A percentile compares a stretch with the other conserved stretches of the same genome.
Evolutionary conservation across 2,329 filamentous ascomycete genomes (phyloP).

Genomic region (Colletotrichum liaoningense): DNA sequence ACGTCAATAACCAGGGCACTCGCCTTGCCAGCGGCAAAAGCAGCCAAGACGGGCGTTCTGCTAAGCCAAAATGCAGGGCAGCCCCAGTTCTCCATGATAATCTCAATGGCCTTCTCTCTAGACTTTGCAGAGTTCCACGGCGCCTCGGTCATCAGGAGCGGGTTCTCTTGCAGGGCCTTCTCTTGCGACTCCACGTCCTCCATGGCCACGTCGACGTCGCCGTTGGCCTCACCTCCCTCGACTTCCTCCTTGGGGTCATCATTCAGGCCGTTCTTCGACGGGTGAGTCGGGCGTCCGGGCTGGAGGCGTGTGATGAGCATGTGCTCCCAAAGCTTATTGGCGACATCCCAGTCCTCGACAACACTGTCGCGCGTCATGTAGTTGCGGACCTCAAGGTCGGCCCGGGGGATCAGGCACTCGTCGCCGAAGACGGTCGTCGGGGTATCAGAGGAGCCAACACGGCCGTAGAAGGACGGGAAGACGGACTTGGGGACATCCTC

Average conservation of each 20-base stretch:
- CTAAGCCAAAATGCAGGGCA: constrained; percentile 95
- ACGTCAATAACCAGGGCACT: constrained; percentile 94
- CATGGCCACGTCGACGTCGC: constrained; percentile 71
- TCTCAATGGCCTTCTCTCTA: constrained; percentile 93
- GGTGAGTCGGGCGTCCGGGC: constrained; percentile 75
- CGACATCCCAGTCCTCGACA: constrained; percentile 96
- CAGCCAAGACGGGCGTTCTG: constrained; percentile 87
- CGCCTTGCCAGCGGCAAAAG: constrained; percentile 92
- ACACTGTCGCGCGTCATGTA: constrained; percentile 90
- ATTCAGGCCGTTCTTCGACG: constrained; percentile 83
- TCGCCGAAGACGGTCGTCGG: constrained; percentile 84
- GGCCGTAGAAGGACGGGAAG: constrained; percentile 89
- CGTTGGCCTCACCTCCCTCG: constrained; percentile 72
- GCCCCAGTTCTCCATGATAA: constrained; percentile 97
- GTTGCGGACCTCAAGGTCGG: constrained; percentile 86
- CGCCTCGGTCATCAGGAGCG: constrained; percentile 92
- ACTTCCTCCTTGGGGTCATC: constrained; percentile 69
- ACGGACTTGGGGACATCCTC: constrained; percentile 97
- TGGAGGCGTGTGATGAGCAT: constrained; percentile 90
- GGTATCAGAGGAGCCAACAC: constrained; percentile 59
- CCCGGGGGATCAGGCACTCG: constrained; percentile 83
- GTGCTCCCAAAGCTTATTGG: constrained; percentile 91
- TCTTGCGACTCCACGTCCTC: constrained; percentile 67
- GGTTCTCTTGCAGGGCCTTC: constrained; percentile 88
- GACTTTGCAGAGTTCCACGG: constrained; percentile 91